phyloP scores from a whole-genome alignment of 768 basidiomycete species.

The Kondoa malvinella region DNA sequence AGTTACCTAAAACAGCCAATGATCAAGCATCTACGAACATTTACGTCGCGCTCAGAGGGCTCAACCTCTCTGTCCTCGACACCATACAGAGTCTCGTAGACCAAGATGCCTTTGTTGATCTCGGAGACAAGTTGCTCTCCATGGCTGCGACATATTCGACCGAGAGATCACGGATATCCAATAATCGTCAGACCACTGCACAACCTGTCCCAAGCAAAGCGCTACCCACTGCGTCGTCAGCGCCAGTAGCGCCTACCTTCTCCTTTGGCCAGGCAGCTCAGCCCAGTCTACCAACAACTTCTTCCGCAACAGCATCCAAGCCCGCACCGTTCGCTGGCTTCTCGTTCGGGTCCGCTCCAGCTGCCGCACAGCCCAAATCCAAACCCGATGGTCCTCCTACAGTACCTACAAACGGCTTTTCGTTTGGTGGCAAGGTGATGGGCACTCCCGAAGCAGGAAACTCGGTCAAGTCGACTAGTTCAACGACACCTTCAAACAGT shows the following conservation, averaged over 20 bases:
- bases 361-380: neutral
- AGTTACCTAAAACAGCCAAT: neutral
- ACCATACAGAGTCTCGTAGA: neutral
- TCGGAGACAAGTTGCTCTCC: neutral
- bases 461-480: neutral
- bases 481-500: neutral
- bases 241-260: too few species aligned
- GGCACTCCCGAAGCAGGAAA: neutral
- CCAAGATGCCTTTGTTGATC: neutral
- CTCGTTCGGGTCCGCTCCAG: neutral
- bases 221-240: neutral
- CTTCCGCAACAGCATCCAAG: neutral
- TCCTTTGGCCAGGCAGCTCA: neutral
- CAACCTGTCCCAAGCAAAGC: conserved; percentile 5
- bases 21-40: neutral
- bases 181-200: neutral
- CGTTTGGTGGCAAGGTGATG: neutral
- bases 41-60: conserved; percentile 1
- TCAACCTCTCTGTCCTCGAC: neutral
- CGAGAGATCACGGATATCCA: neutral
- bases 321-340: neutral
- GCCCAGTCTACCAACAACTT: neutral
- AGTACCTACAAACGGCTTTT: neutral
- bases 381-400: neutral
- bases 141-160: neutral